phyloP scores from a whole-genome alignment of 192 early-diverging fungal genomes.

The Entomortierella lignicola region DNA sequence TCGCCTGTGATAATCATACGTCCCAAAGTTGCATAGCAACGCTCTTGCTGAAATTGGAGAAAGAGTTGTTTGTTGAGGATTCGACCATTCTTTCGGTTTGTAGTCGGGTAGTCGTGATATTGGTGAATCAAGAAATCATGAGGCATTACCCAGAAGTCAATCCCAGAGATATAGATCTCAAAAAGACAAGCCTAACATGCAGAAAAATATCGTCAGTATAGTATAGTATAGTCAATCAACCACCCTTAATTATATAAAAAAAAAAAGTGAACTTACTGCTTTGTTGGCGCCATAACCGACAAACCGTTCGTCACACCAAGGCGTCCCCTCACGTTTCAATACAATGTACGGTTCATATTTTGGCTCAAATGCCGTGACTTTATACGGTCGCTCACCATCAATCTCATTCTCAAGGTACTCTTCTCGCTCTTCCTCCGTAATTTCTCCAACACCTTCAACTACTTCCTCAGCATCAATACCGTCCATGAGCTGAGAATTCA shows the following conservation, averaged over 20 bases:
- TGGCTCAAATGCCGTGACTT: conserved; percentile 64
- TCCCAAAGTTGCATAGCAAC: conserved; percentile 57
- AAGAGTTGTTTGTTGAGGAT: conserved; percentile 70
- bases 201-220: too few relatives aligned
- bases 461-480: background rate
- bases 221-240: too few relatives aligned
- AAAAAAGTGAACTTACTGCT: conserved; percentile 48
- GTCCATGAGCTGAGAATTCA: background rate
- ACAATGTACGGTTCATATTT: conserved; percentile 72
- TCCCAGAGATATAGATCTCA: conserved; percentile 69
- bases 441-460: background rate
- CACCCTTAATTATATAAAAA: background rate
- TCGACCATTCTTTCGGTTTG: conserved; percentile 61
- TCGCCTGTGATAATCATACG: conserved; percentile 60
- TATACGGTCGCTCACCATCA: conserved; percentile 56
- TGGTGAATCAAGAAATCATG: conserved; percentile 71
- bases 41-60: conserved; percentile 64
- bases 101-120: conserved; percentile 66
- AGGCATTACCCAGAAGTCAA: conserved; percentile 71
- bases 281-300: conserved; percentile 74
- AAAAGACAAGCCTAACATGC: conserved; percentile 62
- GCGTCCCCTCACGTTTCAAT: conserved; percentile 62
- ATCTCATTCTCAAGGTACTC: conserved; percentile 47
- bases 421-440: conserved; percentile 1
- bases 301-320: conserved; percentile 71